Percentiles rank a stretch among this genome's conserved stretches.
Conservation (phyloP, 2,329 filamentous ascomycete genomes). For the Cadophora gregata region DNA sequence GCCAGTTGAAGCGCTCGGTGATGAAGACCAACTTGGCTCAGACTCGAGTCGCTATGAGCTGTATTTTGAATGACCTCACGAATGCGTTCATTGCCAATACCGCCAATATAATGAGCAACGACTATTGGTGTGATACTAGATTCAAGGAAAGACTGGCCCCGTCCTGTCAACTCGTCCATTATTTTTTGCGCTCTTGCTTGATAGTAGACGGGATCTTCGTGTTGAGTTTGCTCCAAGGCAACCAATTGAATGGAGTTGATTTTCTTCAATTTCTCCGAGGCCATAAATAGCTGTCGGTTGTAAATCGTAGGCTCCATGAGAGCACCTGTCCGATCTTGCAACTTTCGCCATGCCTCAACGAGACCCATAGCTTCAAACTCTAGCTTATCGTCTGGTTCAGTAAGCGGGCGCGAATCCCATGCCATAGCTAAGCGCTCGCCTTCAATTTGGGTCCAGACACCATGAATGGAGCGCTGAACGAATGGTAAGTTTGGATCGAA, state of each 20-base stretch:
- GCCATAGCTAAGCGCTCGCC: conserved; percentile 59
- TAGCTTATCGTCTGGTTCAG: conserved; percentile 45
- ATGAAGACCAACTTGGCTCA: conserved; percentile 47
- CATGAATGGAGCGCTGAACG: conserved; percentile 55
- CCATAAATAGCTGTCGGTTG: conserved; percentile 58
- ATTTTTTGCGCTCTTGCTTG: conserved; percentile 52
- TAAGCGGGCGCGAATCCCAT: conserved; percentile 49
- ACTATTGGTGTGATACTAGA: conserved; percentile 43
- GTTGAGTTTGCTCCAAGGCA: conserved; percentile 57
- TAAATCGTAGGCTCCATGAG: conserved; percentile 54
- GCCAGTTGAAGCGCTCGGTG: conserved; percentile 64
- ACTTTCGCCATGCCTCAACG: conserved; percentile 54
- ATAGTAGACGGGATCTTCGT: conserved; percentile 59
- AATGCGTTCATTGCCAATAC: conserved; percentile 55
- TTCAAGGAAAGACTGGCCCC: conserved; percentile 20
- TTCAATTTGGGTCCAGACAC: conserved; percentile 60
- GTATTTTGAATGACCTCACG: conserved; percentile 48
- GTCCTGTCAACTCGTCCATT: conserved; percentile 44
- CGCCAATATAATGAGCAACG: conserved; percentile 56
- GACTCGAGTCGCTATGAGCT: conserved; percentile 34
- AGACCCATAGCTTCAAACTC: conserved; percentile 48
- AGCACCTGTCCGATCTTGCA: conserved; percentile 45
- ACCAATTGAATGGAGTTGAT: conserved; percentile 60
- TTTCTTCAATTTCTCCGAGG: conserved; percentile 56
- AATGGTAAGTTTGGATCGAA: conserved; percentile 40